Percentiles rank a stretch among this genome's conserved stretches.
These are phyloP conservation scores for Pleurotus ostreatus DNA, from an alignment of 768 basidiomycete species.

Conservation along the genomic window DNA sequence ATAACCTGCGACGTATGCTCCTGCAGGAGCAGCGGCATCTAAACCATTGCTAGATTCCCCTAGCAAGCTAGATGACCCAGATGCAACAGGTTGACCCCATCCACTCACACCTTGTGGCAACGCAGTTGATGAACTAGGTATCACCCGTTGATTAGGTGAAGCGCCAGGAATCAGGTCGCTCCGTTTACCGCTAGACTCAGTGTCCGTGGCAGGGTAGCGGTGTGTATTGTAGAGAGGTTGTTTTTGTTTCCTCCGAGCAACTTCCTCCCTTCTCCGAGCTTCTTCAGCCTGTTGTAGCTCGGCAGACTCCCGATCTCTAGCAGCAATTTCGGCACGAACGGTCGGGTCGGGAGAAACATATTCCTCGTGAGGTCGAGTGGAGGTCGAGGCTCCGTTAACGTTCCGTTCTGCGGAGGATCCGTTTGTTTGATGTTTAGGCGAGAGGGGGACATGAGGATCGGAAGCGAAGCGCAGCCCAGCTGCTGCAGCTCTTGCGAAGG, in stretches of 20 bases:
- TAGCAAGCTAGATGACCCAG: neutral
- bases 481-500: constrained; percentile 22
- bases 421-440: neutral
- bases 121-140: constrained; percentile 19
- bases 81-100: constrained; percentile 1
- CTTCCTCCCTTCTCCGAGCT: neutral
- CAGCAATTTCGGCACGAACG: constrained; percentile 5
- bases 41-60: neutral
- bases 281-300: constrained; percentile 4
- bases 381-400: constrained; percentile 1
- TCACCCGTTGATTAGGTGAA: constrained; percentile 24
- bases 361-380: neutral
- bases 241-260: constrained; percentile 1
- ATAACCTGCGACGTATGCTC: constrained; percentile 32
- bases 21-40: constrained; percentile 15
- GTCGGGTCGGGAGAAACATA: constrained; percentile 2
- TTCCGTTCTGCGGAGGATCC: neutral
- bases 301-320: constrained; percentile 3
- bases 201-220: constrained; percentile 2
- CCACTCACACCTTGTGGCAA: constrained; percentile 7
- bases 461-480: neutral
- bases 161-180: constrained; percentile 28
- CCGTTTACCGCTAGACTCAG: constrained; percentile 13
- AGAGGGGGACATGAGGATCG: neutral
- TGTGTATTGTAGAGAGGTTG: constrained; percentile 3